These are phyloP conservation scores for Colletotrichum liriopes DNA, from an alignment of 2,329 filamentous ascomycete genomes.

Conservation along the genomic window DNA sequence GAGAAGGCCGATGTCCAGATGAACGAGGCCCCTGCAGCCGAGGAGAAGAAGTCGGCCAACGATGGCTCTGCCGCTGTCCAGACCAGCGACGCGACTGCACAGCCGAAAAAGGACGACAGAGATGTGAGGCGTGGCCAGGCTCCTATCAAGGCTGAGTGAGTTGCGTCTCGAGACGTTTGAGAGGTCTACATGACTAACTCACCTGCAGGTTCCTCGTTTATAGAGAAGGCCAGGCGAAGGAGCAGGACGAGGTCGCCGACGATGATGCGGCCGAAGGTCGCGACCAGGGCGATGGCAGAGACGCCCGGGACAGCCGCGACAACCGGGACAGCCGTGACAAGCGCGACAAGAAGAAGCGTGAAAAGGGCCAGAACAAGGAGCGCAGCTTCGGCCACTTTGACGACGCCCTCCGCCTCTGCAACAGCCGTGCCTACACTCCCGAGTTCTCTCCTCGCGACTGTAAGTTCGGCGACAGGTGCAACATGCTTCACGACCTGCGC, in stretches of 20 bases:
- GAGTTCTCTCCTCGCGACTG: constrained; percentile 89
- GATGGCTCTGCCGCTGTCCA: constrained; percentile 19
- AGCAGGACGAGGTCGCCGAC: constrained; percentile 63
- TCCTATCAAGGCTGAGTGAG: constrained; percentile 57
- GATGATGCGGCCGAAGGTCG: constrained; percentile 67
- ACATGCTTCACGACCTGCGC: constrained; percentile 85
- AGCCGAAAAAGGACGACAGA: constrained; percentile 41
- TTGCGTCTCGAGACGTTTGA: background rate
- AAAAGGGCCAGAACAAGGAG: constrained; percentile 80
- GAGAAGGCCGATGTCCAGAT: constrained; percentile 38
- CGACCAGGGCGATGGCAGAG: constrained; percentile 56
- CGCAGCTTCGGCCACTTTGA: constrained; percentile 85
- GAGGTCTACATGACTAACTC: constrained; percentile 9
- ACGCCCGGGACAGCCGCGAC: constrained; percentile 60
- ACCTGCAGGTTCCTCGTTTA: constrained; percentile 53
- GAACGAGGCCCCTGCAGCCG: constrained; percentile 20
- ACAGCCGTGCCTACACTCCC: constrained; percentile 77
- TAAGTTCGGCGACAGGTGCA: constrained; percentile 85
- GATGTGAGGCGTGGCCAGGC: constrained; percentile 49
- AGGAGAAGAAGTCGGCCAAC: constrained; percentile 2
- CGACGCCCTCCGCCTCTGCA: constrained; percentile 85
- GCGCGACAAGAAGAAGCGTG: constrained; percentile 63
- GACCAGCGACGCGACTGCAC: constrained; percentile 26
- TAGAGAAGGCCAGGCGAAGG: constrained; percentile 64
- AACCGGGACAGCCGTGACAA: constrained; percentile 57